phyloP scores from a whole-genome alignment of 2,329 filamentous ascomycete genomes.

The Blastomyces emzantsi region DNA sequence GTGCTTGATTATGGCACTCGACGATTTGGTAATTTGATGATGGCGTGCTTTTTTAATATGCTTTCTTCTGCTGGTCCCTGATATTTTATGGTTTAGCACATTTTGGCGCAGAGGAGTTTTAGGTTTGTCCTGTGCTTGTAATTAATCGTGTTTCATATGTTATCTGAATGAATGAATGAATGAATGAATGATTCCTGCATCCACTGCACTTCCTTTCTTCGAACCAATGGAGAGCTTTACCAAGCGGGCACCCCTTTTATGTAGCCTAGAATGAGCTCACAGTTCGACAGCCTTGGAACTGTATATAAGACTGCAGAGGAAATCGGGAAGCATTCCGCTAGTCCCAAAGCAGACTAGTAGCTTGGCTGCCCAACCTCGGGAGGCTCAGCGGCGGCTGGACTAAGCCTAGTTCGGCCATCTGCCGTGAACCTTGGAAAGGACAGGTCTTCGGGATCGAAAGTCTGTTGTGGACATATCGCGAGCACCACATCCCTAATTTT shows the following conservation, averaged over 20 bases:
- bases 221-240: no score
- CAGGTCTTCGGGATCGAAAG: slow-evolving; percentile 3
- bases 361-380: no score
- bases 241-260: no score
- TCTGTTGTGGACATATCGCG: background rate
- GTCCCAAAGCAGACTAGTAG: background rate
- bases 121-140: no score
- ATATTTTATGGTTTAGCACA: no score
- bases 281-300: no score
- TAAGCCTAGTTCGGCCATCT: slow-evolving; percentile 9
- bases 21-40: background rate
- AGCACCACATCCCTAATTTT: background rate
- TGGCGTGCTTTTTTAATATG: background rate
- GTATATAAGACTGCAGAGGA: no score
- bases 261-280: background rate
- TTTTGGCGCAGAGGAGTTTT: no score
- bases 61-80: no score
- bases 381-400: background rate
- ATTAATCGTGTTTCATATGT: background rate
- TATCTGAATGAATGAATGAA: no score
- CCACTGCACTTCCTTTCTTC: background rate
- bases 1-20: background rate
- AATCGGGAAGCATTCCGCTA: background rate
- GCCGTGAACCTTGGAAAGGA: background rate
- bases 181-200: background rate